Evolutionary conservation across 371 early-diverging fungal species (phyloP), one percentile per base, ranked within the genome.

Genomic region (Rhizomucor pusillus): DNA sequence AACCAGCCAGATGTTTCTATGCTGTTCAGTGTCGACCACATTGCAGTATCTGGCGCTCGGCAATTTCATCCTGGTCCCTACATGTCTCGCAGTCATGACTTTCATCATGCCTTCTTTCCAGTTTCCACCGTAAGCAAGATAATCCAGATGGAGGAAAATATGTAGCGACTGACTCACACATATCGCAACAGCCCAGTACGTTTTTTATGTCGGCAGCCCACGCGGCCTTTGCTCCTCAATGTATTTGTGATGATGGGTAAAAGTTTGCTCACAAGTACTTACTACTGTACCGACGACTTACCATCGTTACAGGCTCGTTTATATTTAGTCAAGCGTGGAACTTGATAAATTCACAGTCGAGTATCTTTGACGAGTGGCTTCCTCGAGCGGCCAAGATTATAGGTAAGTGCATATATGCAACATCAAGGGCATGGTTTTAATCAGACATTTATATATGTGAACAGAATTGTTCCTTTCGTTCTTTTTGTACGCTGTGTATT

Each of bases 321-420:
- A 72, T 78, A 10, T 71, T 71, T 19, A 75, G 65, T 47, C 72
- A 75, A 44, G 79, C 79, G 3, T 78, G 79, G 79, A 72, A 78
- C 37, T 24, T 78, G 39, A 60, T 78, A 25, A 68, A 70, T 43
- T 73, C 66, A 13, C 69, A 75, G 44, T 63, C 66, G 10, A 71
- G 59, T 29, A 71, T 74, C 11, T 75, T 78, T 56, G 63, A 73
- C 35, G 62, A 64, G 41, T 74, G 73, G 75, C 54, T 78, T 3
- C 73, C 78, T 13, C 63, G 73, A 4, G 71, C 69, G 0, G 73
- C 64, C 3, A 78, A 71, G 22, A 64, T 78, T 5, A 60, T 78
- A 14, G 79, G 78, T 67, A 65, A 61, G 22, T 25, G 6, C 16
- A 33, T 20, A 2, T 40, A 5, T 23, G 29, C n/a, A n/a, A n/a